These are phyloP conservation scores for Ascocoryne sarcoides DNA, from an alignment of 2,329 filamentous ascomycete genomes.

Conservation along the genomic window DNA sequence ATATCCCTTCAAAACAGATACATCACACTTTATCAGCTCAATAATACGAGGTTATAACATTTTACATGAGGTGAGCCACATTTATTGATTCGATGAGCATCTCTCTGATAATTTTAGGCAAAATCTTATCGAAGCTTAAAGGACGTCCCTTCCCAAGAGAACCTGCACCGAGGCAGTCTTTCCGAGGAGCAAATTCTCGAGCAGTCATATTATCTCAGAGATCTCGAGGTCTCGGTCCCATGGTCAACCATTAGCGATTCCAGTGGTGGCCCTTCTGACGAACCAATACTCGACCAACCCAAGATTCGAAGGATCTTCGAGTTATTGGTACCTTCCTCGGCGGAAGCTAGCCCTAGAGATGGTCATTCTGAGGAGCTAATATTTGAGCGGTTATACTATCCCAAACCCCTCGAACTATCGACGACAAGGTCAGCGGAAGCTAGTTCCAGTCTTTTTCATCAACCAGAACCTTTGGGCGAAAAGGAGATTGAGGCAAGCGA, in stretches of 20 bases:
- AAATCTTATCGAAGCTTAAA: background rate
- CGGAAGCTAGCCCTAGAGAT: too few species aligned
- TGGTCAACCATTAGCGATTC: too few species aligned
- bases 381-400: too few species aligned
- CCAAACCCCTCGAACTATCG: too few species aligned
- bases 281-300: too few species aligned
- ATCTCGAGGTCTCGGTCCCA: too few species aligned
- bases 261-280: too few species aligned
- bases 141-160: background rate
- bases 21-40: constrained; percentile 6
- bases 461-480: background rate
- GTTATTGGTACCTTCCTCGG: too few species aligned
- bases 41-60: constrained; percentile 8
- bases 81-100: background rate
- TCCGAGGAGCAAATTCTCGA: background rate
- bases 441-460: background rate
- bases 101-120: background rate
- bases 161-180: background rate
- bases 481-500: background rate
- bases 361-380: too few species aligned
- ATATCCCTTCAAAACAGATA: constrained; percentile 2
- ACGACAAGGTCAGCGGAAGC: too few species aligned
- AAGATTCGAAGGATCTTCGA: too few species aligned
- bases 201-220: background rate
- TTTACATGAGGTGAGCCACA: constrained; percentile 1